These are phyloP conservation scores for Boletus subcaerulescens DNA, from an alignment of 768 basidiomycete genomes.

Conservation along the genomic window DNA sequence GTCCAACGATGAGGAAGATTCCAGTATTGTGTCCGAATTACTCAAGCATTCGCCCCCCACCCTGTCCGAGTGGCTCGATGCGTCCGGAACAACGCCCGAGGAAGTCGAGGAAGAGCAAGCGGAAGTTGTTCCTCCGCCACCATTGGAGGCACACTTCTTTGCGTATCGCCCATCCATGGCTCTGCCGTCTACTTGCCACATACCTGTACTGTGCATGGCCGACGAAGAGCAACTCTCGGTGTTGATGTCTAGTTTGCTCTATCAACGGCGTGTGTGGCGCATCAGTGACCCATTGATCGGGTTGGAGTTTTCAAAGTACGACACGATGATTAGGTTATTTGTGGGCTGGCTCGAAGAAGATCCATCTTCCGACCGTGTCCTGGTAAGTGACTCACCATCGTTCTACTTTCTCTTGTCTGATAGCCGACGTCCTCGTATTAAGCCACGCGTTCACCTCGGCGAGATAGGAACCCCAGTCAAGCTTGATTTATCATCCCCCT, in stretches of 20 bases:
- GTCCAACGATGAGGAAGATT: neutral
- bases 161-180: neutral
- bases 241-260: conserved; percentile 10
- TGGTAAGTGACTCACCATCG: neutral
- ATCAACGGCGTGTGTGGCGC: conserved; percentile 5
- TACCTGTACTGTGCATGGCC: conserved; percentile 8
- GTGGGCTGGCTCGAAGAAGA: conserved; percentile 6
- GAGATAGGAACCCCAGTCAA: neutral
- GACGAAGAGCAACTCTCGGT: neutral
- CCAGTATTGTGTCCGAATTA: neutral
- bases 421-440: neutral
- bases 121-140: neutral
- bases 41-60: neutral
- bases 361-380: neutral
- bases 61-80: conserved; percentile 3
- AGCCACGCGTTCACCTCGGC: conserved; percentile 8
- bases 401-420: neutral
- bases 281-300: conserved; percentile 4
- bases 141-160: conserved; percentile 1
- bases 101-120: conserved; percentile 1
- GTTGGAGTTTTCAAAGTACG: conserved; percentile 5
- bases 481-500: conserved; percentile 5
- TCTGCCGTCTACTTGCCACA: conserved; percentile 3
- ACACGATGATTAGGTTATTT: neutral
- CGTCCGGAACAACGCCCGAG: neutral